Conservation (phyloP, 768 basidiomycete species). For the Phallus indusiatus region DNA sequence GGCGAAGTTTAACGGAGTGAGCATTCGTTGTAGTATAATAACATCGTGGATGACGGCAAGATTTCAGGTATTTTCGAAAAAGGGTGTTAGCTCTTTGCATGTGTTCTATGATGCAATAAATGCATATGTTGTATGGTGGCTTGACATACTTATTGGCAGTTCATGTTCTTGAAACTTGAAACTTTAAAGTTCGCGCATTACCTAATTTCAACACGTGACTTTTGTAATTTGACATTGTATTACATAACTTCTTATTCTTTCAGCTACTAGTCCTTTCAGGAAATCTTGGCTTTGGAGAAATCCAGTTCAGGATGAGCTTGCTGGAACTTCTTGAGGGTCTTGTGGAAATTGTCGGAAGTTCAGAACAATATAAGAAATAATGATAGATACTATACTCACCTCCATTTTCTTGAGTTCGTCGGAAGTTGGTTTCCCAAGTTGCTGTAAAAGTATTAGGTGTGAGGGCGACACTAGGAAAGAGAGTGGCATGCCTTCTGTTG, state of each 20-base stretch:
- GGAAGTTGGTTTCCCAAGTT: constrained; percentile 93
- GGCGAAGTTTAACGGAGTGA: constrained; percentile 44
- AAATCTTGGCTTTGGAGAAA: constrained; percentile 86
- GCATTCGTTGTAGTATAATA: not conserved
- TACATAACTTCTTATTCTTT: not conserved
- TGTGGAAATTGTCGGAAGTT: constrained; percentile 3
- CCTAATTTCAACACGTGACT: not conserved
- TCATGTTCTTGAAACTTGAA: not conserved
- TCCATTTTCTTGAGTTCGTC: constrained; percentile 92
- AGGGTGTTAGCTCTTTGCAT: not conserved
- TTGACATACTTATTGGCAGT: no score
- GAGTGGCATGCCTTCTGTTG: constrained; percentile 52
- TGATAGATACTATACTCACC: constrained; percentile 26
- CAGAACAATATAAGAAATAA: not conserved
- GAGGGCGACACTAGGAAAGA: constrained; percentile 3
- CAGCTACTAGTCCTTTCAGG: constrained; percentile 27
- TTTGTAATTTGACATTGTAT: not conserved
- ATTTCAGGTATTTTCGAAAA: not conserved
- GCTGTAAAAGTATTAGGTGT: constrained; percentile 32
- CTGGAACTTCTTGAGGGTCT: constrained; percentile 87
- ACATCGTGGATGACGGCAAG: not conserved
- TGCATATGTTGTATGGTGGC: not conserved
- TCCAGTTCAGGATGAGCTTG: constrained; percentile 87
- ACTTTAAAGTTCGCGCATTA: not conserved
- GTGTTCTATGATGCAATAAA: not conserved